Evolutionary conservation across 208 protist species (phyloP).

Genomic region (Leptomonas pyrrhocoris): DNA sequence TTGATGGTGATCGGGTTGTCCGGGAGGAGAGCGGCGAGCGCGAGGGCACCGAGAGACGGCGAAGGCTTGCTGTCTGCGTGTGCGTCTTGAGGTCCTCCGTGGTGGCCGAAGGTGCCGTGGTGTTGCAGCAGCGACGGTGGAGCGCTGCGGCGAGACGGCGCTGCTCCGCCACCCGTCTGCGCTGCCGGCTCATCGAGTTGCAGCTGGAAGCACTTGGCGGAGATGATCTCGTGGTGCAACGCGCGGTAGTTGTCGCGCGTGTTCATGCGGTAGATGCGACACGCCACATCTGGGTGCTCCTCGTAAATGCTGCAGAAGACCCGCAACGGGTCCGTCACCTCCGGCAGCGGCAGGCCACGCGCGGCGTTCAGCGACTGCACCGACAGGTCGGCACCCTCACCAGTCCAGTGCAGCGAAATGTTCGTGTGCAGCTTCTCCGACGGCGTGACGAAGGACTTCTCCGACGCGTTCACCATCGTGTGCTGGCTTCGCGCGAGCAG

Average conservation of each 20-base stretch:
- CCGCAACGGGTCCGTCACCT: constrained; percentile 64
- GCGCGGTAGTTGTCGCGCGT: constrained; percentile 72
- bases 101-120: constrained; percentile 4
- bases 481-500: constrained; percentile 73
- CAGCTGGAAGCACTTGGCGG: constrained; percentile 54
- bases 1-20: constrained; percentile 64
- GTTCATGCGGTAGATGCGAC: constrained; percentile 65
- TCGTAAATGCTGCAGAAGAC: constrained; percentile 82
- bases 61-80: constrained; percentile 7
- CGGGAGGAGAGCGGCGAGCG: constrained; percentile 50
- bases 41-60: constrained; percentile 28
- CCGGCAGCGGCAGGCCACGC: constrained; percentile 36
- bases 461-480: constrained; percentile 55
- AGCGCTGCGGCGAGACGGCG: constrained; percentile 6
- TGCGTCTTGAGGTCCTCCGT: not conserved
- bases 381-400: constrained; percentile 36
- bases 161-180: not conserved
- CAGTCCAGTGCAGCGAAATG: constrained; percentile 77
- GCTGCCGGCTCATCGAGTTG: constrained; percentile 32
- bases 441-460: constrained; percentile 52
- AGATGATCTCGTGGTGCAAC: constrained; percentile 71
- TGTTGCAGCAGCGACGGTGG: constrained; percentile 12
- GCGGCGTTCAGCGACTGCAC: constrained; percentile 66
- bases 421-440: constrained; percentile 52
- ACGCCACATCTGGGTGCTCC: constrained; percentile 47